These are phyloP conservation scores for Groenewaldozyma auringiensis DNA, from an alignment of 1,139 yeast species.

Conservation along the genomic window DNA sequence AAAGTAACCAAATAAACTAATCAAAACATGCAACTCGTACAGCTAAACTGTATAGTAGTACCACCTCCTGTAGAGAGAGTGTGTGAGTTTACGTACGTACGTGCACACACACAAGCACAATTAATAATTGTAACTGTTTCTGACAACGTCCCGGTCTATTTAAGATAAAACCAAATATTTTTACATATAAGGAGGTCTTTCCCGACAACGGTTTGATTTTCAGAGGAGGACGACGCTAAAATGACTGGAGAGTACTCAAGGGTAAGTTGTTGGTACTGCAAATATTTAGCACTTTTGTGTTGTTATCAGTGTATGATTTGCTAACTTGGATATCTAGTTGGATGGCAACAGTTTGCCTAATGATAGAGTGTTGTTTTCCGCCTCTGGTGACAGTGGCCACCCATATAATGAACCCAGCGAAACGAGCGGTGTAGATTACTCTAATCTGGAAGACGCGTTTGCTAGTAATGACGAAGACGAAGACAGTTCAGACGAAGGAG, in stretches of 20 bases:
- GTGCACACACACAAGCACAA: no score
- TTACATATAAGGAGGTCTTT: no score
- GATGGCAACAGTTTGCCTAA: not conserved
- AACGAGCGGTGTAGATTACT: not conserved
- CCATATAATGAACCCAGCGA: not conserved
- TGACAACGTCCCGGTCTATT: no score
- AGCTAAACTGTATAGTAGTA: no score
- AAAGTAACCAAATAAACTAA: no score
- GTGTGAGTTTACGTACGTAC: no score
- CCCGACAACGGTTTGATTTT: no score
- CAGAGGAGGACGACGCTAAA: not conserved
- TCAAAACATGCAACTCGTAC: no score
- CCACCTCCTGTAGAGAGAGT: no score
- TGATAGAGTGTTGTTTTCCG: not conserved
- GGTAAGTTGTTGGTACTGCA: no score
- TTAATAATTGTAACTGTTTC: no score
- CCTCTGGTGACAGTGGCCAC: not conserved
- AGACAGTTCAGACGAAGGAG: conserved; percentile 10
- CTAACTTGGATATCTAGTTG: not conserved
- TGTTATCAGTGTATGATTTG: not conserved
- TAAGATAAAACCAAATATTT: no score
- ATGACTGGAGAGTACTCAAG: conserved; percentile 2
- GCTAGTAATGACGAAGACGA: conserved; percentile 10
- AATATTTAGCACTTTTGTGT: not conserved
- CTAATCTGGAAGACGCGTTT: conserved; percentile 11